Conservation (phyloP, 2,329 filamentous ascomycete species). For the Onygenales sp. region DNA sequence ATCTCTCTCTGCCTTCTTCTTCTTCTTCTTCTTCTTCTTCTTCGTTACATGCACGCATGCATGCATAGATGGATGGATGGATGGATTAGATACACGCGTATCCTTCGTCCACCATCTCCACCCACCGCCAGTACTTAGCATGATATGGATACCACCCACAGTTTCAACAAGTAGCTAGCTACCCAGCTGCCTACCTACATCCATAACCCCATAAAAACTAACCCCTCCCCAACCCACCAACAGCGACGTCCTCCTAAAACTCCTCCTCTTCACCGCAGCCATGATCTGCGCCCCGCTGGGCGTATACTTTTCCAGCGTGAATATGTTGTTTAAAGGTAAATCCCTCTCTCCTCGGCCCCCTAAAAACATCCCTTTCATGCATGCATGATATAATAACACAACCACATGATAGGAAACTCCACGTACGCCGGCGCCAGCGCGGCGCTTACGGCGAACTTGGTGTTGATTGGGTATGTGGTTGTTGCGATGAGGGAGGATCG, state of each 20-base stretch:
- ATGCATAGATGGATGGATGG: no score
- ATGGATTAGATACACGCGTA: no score
- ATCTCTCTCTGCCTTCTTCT: no score
- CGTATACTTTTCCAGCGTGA: constrained; percentile 75
- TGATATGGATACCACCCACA: no score
- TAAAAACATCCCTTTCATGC: no score
- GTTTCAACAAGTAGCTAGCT: no score
- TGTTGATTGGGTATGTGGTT: constrained; percentile 81
- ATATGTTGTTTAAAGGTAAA: constrained; percentile 66
- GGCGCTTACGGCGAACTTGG: constrained; percentile 82
- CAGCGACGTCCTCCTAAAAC: constrained; percentile 78
- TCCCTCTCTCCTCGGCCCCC: background rate
- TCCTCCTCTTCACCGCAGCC: constrained; percentile 79
- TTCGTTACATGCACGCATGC: no score
- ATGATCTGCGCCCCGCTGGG: constrained; percentile 85
- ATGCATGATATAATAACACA: background rate
- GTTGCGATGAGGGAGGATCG: constrained; percentile 86
- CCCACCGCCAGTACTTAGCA: no score
- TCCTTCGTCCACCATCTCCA: no score
- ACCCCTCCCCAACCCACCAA: constrained; percentile 1
- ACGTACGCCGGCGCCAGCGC: constrained; percentile 79
- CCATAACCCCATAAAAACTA: background rate
- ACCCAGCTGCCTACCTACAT: no score
- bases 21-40: no score
- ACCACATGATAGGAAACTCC: constrained; percentile 60